Evolutionary conservation across 2,329 filamentous ascomycete species (phyloP), one percentile per base, ranked within the genome.

Genomic region (Lasiodiplodia sp.): DNA sequence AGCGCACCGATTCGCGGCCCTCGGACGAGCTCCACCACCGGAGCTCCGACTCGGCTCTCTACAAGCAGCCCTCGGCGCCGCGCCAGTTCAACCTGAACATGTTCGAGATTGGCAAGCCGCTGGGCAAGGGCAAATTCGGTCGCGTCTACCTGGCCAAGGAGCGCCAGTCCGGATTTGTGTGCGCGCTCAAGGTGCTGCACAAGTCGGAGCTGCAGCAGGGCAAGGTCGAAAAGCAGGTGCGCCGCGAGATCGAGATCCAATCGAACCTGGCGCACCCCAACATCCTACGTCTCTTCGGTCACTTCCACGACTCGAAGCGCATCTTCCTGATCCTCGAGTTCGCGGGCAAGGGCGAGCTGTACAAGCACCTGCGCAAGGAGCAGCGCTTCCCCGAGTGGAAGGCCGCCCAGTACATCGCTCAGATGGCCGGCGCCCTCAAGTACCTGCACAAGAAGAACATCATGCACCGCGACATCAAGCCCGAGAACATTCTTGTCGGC

Each of bases 401-500:
- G 79, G 92, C 93, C 10, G 92, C 92, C 31, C 91, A 94, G 81
- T 96, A 95, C 79, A 89, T 96, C 71, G 92, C 92, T 2, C 93
- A 96, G 80, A 96, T 96, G 92, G 92, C 92, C n/a, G 91, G 91
- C 55, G 94, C 94, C 0, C 83, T 97, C 74, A 90, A 91, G 73
- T 98, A 97, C 77, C 87, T 97, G 56, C 94, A 97, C 84, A 93
- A 93, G 79, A 98, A 98, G 84, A 94, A 97, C 79, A 92, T 98
- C 73, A 98, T 98, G 83, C 95, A 98, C 81, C 88, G 94, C 69
- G 94, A 98, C 75, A 98, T 98, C 83, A 98, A 98, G 84, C 94
- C 94, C 2, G 94, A 98, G 82, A 98, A 98, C 76, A 98, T 98
- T 72, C 87, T 98, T 25, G 91, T 98, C 37, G 95, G 95, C 16